Conservation (phyloP, 2,329 filamentous ascomycete species). For the Colletotrichum sp. region DNA sequence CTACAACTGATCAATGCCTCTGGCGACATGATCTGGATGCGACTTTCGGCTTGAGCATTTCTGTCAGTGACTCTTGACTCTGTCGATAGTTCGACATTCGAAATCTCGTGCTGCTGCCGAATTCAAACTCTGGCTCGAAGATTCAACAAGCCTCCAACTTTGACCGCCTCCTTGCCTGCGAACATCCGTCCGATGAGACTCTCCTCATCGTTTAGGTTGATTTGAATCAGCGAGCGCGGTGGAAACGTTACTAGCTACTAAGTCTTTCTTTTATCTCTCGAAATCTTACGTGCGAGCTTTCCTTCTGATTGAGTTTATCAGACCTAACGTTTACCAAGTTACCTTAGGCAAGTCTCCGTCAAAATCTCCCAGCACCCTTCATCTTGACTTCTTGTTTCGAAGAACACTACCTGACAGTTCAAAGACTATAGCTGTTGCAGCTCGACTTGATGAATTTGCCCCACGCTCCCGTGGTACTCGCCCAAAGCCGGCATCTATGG, state of each 20-base stretch:
- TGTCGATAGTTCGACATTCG: neutral
- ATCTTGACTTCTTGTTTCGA: no score
- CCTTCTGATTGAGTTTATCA: no score
- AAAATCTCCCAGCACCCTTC: no score
- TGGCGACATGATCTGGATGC: accelerated
- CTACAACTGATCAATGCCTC: accelerated
- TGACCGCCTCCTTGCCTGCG: accelerated
- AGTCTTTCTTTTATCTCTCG: neutral
- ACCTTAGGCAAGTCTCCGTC: no score
- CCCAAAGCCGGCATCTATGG: neutral
- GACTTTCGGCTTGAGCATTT: neutral
- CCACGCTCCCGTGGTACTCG: neutral
- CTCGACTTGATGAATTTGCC: accelerated
- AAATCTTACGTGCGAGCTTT: no score
- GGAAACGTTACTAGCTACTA: neutral
- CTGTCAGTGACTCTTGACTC: accelerated
- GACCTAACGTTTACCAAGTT: no score
- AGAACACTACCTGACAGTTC: neutral
- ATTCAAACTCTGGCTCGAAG: accelerated
- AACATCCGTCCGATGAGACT: accelerated
- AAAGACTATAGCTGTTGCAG: neutral
- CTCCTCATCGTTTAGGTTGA: neutral
- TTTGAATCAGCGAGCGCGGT: neutral
- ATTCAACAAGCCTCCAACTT: neutral
- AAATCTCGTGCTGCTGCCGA: neutral